Base-by-base conservation (phyloP, 306 rosid species). In the Rosa multiflora region DNA sequence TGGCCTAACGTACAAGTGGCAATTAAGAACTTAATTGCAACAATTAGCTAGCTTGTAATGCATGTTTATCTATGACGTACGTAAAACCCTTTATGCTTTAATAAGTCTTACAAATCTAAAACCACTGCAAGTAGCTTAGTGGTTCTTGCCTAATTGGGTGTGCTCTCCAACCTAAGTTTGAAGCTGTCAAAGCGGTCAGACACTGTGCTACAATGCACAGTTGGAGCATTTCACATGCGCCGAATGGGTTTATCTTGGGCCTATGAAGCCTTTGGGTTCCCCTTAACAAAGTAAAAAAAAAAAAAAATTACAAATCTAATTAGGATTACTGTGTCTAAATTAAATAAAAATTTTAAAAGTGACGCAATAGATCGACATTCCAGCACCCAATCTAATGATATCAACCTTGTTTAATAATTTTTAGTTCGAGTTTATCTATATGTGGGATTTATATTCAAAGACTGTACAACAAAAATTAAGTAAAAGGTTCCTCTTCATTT, bases 11-110 rank as follows among this genome's bases (percentile, higher is more conserved):
- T 29, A 29, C 76, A 49, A 72, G 76, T 72, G 76, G 76, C 47
- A 49, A 72, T 47, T 47, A 72, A 15, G 43, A 48, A 64, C 21
- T 64, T 64, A 64, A 64, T 64, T 35, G 70, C 70, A 15, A 37
- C 23, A 37, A 35, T 35, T 66, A 0, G 23, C 47, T 37, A 2
- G 23, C 47, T 37, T 66, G 23, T 35, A 15, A 62, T 59, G 20
- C 40, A 29, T 14, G 46, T 64, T 15, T 66, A 66, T 66, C 70
- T 37, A 66, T 66, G 70, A 66, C 46, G 70, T 8, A 15, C 44
- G 70, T 66, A 15, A 66, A 17, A 39, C 10, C 21, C 18, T 66
- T 66, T 66, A 2, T 66, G 70, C 70, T 37, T 66, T 66, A 17
- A 37, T 66, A 66, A 35, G 46, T 66, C 43, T 66, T 42, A 35